Evolutionary conservation across 2,329 filamentous ascomycete species (phyloP).

Genomic region (Teratosphaeria gauchensis): DNA sequence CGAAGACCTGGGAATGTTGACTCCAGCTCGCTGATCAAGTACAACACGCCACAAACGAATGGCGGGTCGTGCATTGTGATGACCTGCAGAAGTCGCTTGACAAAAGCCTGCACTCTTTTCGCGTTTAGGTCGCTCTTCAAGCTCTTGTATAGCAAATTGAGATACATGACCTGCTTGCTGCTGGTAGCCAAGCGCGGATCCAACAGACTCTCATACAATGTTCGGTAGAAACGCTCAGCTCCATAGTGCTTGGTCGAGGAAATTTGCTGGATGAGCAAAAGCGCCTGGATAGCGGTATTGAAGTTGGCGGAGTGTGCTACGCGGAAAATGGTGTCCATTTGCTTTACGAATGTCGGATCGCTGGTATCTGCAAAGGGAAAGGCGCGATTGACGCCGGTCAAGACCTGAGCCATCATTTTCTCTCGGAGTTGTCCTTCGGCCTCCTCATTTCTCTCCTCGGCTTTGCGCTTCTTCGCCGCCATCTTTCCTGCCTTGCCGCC

Average conservation of each 20-base stretch:
- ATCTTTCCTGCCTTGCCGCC: slow-evolving; percentile 45
- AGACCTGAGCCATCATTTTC: slow-evolving; percentile 81
- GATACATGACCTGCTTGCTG: slow-evolving; percentile 89
- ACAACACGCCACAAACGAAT: slow-evolving; percentile 88
- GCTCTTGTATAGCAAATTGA: slow-evolving; percentile 82
- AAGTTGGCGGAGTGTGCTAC: slow-evolving; percentile 98
- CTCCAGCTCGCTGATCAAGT: slow-evolving; percentile 74
- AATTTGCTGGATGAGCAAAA: slow-evolving; percentile 90
- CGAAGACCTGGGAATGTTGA: slow-evolving; percentile 69
- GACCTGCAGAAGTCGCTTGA: slow-evolving; percentile 84
- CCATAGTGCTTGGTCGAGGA: slow-evolving; percentile 70
- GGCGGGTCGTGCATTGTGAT: slow-evolving; percentile 81
- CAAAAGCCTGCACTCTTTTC: slow-evolving; percentile 88
- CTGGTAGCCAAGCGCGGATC: slow-evolving; percentile 81
- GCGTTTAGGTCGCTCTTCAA: slow-evolving; percentile 85
- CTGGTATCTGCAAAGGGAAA: slow-evolving; percentile 85
- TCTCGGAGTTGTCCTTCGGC: slow-evolving; percentile 60
- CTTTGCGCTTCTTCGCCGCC: slow-evolving; percentile 38
- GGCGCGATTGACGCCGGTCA: slow-evolving; percentile 91
- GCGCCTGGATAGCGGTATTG: slow-evolving; percentile 93
- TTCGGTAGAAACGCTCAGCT: slow-evolving; percentile 87
- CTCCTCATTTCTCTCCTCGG: slow-evolving; percentile 28
- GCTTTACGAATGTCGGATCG: slow-evolving; percentile 68
- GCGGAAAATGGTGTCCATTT: slow-evolving; percentile 87
- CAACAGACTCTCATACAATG: slow-evolving; percentile 86